phyloP scores from a whole-genome alignment of 1,284 basidiomycete genomes.

The Trametes polyzona region DNA sequence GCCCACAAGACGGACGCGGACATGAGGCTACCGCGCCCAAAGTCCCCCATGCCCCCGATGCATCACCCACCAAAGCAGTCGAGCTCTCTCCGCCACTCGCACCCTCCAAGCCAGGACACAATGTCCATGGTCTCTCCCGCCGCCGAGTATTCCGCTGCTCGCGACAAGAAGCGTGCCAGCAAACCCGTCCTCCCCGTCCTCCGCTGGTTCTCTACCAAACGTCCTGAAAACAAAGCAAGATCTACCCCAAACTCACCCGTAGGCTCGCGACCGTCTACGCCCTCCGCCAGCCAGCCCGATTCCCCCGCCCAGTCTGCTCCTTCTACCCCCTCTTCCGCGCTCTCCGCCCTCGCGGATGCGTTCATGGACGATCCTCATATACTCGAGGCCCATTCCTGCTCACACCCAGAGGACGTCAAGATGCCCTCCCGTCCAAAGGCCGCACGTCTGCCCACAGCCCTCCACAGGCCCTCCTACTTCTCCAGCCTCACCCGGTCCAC shows the following conservation, averaged over 20 bases:
- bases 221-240: constrained; percentile 23
- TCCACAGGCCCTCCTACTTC: constrained; percentile 53
- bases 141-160: constrained; percentile 12
- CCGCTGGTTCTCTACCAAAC: constrained; percentile 50
- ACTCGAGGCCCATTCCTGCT: constrained; percentile 25
- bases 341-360: constrained; percentile 42
- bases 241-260: constrained; percentile 29
- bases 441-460: constrained; percentile 49
- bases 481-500: constrained; percentile 64
- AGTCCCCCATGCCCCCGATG: background rate
- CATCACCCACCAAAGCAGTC: constrained; percentile 6
- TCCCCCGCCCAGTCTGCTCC: constrained; percentile 28
- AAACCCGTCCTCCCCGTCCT: constrained; percentile 42
- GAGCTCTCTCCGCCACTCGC: constrained; percentile 6
- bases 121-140: constrained; percentile 19
- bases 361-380: constrained; percentile 44
- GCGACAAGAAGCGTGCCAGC: constrained; percentile 16
- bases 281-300: constrained; percentile 22
- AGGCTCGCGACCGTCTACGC: constrained; percentile 32
- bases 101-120: constrained; percentile 11
- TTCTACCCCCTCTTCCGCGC: constrained; percentile 34
- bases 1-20: no score
- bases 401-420: constrained; percentile 19
- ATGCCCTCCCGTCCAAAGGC: constrained; percentile 46
- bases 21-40: constrained; percentile 28